Percentiles rank a stretch among this genome's conserved stretches.
phyloP scores from a whole-genome alignment of 2,329 filamentous ascomycete species.

The Fusarium pseudograminearum region DNA sequence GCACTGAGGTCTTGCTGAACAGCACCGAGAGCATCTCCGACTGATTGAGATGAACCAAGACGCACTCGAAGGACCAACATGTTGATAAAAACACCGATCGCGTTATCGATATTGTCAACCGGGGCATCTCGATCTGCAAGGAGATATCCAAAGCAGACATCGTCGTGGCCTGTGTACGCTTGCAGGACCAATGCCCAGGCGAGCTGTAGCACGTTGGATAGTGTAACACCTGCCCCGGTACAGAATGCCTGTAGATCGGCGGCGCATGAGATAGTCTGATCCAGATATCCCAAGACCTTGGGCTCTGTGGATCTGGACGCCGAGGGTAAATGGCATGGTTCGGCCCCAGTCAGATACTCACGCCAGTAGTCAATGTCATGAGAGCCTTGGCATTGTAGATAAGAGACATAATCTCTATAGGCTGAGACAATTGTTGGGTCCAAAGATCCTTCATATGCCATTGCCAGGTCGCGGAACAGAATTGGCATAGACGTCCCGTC shows the following conservation, averaged over 20 bases:
- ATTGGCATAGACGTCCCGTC: constrained; percentile 40
- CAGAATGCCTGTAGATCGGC: constrained; percentile 10
- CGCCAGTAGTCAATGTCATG: constrained; percentile 25
- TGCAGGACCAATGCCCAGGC: constrained; percentile 34
- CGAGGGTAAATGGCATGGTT: constrained; percentile 6
- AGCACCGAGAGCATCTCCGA: background rate
- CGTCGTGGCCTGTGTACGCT: constrained; percentile 30
- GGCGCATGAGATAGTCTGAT: constrained; percentile 5
- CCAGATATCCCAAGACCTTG: constrained; percentile 16
- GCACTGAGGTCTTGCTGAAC: constrained; percentile 12
- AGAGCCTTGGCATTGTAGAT: background rate
- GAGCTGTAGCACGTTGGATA: constrained; percentile 28
- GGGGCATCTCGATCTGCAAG: constrained; percentile 23
- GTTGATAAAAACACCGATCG: constrained; percentile 36
- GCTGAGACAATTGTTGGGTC: background rate
- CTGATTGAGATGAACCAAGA: background rate
- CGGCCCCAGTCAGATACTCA: constrained; percentile 1
- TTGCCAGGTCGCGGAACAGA: constrained; percentile 33
- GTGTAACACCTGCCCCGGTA: constrained; percentile 10
- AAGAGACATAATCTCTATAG: constrained; percentile 35
- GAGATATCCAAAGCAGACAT: constrained; percentile 33
- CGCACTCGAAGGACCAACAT: constrained; percentile 30
- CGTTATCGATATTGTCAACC: constrained; percentile 3
- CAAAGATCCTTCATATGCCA: constrained; percentile 26
- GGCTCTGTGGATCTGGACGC: background rate